Evolutionary conservation across 495 filamentous ascomycete species (phyloP), one percentile per base, ranked within the genome.

Genomic region (Podospora bellae-mahoneyi): DNA sequence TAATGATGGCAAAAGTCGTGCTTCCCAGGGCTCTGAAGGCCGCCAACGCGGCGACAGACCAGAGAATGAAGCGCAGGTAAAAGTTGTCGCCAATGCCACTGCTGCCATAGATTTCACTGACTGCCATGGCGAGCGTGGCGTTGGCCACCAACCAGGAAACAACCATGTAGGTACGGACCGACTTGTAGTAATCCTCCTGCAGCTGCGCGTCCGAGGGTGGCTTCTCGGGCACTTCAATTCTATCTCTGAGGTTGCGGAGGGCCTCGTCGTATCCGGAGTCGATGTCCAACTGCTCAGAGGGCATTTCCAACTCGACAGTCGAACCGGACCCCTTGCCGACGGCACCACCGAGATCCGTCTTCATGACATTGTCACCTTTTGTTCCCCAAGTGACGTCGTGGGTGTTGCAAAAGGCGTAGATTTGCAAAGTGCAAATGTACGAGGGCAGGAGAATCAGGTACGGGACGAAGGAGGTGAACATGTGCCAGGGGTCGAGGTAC

Each of bases 311-410:
- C 73, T 92, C 90, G 68, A 95, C 92, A 1, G 86, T 87, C 62
- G 84, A 81, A 15, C 90, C 92, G 63, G 84, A 81, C 15, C 90
- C 92, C 69, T 90, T 86, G 32, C 86, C 86, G 9, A 89, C 83
- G 7, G 95, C 95, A 18, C 91, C 86, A 65, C 96, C 96, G 2
- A 99, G 87, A 76, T 99, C 96, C 56, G 89, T 96, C 75, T 90
- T 88, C 72, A 94, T 88, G 20, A 94, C 87, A 78, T 99, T 99
- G 82, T 99, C 96, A 66, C 96, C 96, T 78, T 99, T 99, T 27
- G 96, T 99, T 59, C 95, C 95, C 95, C 95, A 99, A 4, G 94
- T 96, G 15, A 99, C 93, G 80, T 99, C 95, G 85, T 99, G 95
- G 54, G 95, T 96, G 84, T 99, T 99, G 84, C 95, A 99, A 78